Conservation (phyloP, 768 basidiomycete genomes). For the Mrakia gelida region DNA sequence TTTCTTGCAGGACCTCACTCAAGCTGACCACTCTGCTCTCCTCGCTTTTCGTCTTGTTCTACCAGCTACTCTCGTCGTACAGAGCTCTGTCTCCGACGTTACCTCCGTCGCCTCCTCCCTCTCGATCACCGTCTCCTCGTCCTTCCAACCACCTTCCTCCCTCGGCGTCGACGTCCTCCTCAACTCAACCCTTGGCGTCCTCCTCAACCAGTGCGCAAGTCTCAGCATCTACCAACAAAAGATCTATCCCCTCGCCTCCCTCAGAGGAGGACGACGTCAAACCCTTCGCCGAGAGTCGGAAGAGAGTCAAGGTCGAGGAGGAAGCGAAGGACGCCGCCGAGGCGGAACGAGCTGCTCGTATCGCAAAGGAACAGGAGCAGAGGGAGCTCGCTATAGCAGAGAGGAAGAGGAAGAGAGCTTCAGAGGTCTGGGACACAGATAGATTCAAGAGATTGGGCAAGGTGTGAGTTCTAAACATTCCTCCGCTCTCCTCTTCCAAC, state of each 20-base stretch:
- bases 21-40: neutral
- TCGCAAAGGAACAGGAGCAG: neutral
- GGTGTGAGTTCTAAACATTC: neutral
- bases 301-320: neutral
- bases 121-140: conserved; percentile 31
- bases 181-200: neutral
- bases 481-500: neutral
- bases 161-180: neutral
- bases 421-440: conserved; percentile 17
- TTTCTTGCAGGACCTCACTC: neutral
- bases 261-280: conserved; percentile 20
- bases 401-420: neutral
- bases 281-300: conserved; percentile 10
- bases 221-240: conserved; percentile 5
- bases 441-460: conserved; percentile 15
- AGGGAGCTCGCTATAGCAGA: neutral
- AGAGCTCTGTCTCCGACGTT: conserved; percentile 28
- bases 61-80: conserved; percentile 23
- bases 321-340: conserved; percentile 1
- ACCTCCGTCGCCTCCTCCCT: conserved; percentile 30
- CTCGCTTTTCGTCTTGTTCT: neutral
- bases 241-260: conserved; percentile 24
- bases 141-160: neutral
- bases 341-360: neutral
- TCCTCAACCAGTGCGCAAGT: neutral